Base-by-base conservation (phyloP, 1,284 basidiomycete species). In the Boletellus deceptivus region DNA sequence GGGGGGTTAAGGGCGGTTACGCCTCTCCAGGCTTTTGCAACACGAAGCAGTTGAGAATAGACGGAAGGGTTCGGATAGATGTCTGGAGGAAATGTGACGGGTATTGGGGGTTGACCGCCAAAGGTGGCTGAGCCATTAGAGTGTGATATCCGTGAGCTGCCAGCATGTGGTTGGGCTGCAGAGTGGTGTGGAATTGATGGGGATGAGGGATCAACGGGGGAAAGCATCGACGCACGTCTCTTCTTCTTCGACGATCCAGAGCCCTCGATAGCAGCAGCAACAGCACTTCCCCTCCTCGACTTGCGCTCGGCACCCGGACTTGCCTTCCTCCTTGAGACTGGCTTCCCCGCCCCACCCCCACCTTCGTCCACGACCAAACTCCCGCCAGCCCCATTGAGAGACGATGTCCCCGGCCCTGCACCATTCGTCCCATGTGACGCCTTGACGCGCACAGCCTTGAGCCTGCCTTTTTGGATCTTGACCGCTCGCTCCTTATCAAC, bases 11-110 rank as follows among this genome's bases (percentile, higher is more conserved):
- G 70, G 4, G 86, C 84, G n/a, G 80, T 80, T 22, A 88, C 70
- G 1, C 86, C 86, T 8, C 86, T 72, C 86, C 86, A 89, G 29
- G 77, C 70, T 33, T 77, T 75, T 10, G 86, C 83, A n/a, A 82
- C 76, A 16, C 72, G 68, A n/a, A 75, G 74, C 1, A 89, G 73
- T 35, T 74, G 75, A 29, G 74, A 69, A n/a, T 82, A 73, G 0
- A 78, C 78, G 22, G 77, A 70, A 25, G 74, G 69, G 48, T 76
- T 69, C 3, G 78, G 58, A 22, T 68, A 68, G 13, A 53, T 49
- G 34, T 66, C 68, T 14, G 61, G 49, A 24, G 68, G 75, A 39
- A 87, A 67, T 49, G 80, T 67, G 59, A 63, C 29, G 2, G 62
- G 62, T 3, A 52, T 50, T 16, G 57, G 63, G 11, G 49, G 49